Evolutionary conservation across 2,329 filamentous ascomycete species (phyloP), one percentile per base, ranked within the genome.

Genomic region (Colletotrichum sublineola): DNA sequence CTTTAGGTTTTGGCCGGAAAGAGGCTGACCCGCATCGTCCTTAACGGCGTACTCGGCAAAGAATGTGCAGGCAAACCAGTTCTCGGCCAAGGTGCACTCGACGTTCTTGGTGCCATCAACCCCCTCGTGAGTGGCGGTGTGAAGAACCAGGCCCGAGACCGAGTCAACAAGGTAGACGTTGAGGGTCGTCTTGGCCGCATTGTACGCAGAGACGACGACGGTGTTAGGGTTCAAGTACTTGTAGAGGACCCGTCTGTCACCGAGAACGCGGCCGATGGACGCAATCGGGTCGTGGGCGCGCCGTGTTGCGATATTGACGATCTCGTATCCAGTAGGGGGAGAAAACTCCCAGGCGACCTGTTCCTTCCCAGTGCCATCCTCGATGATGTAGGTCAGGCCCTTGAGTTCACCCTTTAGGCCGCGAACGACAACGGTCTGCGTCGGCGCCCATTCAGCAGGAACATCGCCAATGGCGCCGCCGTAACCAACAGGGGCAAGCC

Each of bases 151-250:
- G 36, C 96, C 96, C 14, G 95, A 97, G 8, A 97, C 88, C 2
- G 93, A 93, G 79, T 99, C 95, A 18, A 99, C 81, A 14, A 98
- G 86, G 78, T 96, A 95, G 74, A 97, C 86, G 0, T 90, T 91
- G 9, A 94, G 89, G 1, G 87, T 87, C 4, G 85, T 87, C 3
- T 86, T 78, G 14, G 85, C 83, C 31, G 92, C 87, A 44, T 92
- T 87, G 2, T 91, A 83, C 1, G 93, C 87, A 1, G 93, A 93
- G 57, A 97, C 86, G 0, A 98, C 87, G 2, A 95, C 86, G 8
- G 94, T 88, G 82, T 97, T 98, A 0, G 94, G 91, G 83, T 97
- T 97, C 52, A 99, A 85, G 80, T 98, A 98, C 84, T 99, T 99
- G 89, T 99, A 99, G 74, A 96, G 89, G 60, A 99, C 96, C n/a